Base-by-base conservation (phyloP, 768 basidiomycete genomes). In the Leccinellum albellum region DNA sequence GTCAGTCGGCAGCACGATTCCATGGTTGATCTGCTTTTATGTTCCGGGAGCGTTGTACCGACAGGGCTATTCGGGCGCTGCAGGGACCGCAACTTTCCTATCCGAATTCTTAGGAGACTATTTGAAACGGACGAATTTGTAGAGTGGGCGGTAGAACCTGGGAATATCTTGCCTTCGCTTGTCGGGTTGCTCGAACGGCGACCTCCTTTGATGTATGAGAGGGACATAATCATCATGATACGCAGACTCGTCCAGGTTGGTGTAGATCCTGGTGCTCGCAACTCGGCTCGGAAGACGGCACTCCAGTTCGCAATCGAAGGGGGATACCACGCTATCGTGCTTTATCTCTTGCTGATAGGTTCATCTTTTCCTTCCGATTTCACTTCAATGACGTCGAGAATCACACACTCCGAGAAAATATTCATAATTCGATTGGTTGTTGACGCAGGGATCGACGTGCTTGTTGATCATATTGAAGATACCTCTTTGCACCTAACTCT, bases 221-320 rank as follows among this genome's bases (percentile, higher is more conserved):
- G 0, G 9, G 57, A 59, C 15, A 32, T 59, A n/a, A 21, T 59
- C 35, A 3, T 50, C 33, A 59, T 59, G 12, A 48, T 59, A 31
- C 57, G 37, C 6, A 59, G 46, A 35, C 57, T 59, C 3, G 17
- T 59, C 9, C 58, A 59, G 23, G 58, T 35, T 35, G 59, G 55
- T 13, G 1, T 42, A 0, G 50, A 51, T 31, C 58, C 14, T 35
- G 13, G 24, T 10, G 50, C 24, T 6, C 17, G 6, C 2, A 37
- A 51, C 32, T 51, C 44, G 0, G 10, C 23, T n/a, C 29, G 6
- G 29, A 55, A 37, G 5, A 60, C 58, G 1, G 50, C 46, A 4
- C 24, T 60, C 32, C 6, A 60, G 2, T 10, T 53, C 9, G 58
- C 58, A 9, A 48, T 59, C 14, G 0, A 15, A 37, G 58, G 58